Percentiles rank a stretch among this genome's conserved stretches.
These are phyloP conservation scores for Lachancea quebecensis DNA, from an alignment of 805 yeast genomes.

Conservation along the genomic window DNA sequence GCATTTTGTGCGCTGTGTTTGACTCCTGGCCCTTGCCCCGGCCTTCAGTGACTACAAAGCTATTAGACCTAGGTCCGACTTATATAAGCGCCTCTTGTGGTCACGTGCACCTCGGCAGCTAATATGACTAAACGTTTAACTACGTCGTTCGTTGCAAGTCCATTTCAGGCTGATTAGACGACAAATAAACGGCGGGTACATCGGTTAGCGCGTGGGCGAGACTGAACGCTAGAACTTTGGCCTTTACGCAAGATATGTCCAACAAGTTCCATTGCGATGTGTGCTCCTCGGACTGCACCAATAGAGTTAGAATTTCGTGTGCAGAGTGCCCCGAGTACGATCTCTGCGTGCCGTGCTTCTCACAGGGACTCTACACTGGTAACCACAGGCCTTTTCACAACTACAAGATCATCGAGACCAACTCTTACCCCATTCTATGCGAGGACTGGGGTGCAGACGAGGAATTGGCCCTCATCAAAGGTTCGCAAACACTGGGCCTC, in stretches of 20 bases:
- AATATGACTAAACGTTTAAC: too few species aligned
- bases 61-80: too few species aligned
- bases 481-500: constrained; percentile 82
- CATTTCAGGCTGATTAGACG: too few species aligned
- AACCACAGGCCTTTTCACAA: constrained; percentile 93
- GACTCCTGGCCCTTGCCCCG: too few species aligned
- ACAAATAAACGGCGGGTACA: too few species aligned
- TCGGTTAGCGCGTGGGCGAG: too few species aligned
- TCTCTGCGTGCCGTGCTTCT: constrained; percentile 95
- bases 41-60: too few species aligned
- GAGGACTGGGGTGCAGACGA: constrained; percentile 98
- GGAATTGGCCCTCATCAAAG: constrained; percentile 80
- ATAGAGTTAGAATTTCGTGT: constrained; percentile 83
- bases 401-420: constrained; percentile 86
- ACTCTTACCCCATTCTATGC: constrained; percentile 86
- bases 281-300: constrained; percentile 93
- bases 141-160: too few species aligned
- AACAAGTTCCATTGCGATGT: constrained; percentile 85
- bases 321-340: constrained; percentile 93
- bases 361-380: constrained; percentile 72
- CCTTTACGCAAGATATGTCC: constrained; percentile 21
- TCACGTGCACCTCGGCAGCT: too few species aligned
- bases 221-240: too few species aligned
- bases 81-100: too few species aligned
- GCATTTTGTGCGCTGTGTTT: too few species aligned